These are phyloP conservation scores for Cystofilobasidium bisporidii DNA, from an alignment of 768 basidiomycete genomes.

Conservation along the genomic window DNA sequence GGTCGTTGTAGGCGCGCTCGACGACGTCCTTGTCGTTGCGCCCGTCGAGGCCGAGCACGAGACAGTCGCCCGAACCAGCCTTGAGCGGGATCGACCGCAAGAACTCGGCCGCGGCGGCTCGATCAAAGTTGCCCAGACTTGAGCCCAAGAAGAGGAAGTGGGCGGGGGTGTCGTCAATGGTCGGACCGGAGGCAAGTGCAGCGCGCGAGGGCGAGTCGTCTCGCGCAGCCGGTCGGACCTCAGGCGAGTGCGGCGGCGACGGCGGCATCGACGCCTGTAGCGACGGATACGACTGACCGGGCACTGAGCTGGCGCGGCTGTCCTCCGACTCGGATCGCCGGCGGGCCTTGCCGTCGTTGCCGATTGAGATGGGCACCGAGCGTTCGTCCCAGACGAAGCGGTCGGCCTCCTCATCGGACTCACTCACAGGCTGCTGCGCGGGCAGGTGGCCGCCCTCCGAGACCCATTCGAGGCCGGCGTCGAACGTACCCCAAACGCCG, in stretches of 20 bases:
- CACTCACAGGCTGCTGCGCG: background rate
- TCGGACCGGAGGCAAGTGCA: background rate
- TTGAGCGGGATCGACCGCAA: conserved; percentile 68
- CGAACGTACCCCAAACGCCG: conserved; percentile 85
- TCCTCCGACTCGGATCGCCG: background rate
- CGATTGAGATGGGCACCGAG: background rate
- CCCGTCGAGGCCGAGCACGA: conserved; percentile 85
- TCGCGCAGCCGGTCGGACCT: conserved; percentile 12
- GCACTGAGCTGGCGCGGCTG: background rate
- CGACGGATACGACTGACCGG: conserved; percentile 6
- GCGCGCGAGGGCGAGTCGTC: background rate
- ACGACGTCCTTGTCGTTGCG: conserved; percentile 60
- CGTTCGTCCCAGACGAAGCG: background rate
- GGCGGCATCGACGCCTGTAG: background rate
- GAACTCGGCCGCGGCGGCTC: conserved; percentile 61
- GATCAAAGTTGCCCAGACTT: conserved; percentile 78
- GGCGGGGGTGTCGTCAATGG: conserved; percentile 43
- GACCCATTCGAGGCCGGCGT: conserved; percentile 74
- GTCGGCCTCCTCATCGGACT: background rate
- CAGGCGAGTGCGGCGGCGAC: conserved; percentile 16
- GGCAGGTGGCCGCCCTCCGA: conserved; percentile 44
- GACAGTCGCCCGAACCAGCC: conserved; percentile 56
- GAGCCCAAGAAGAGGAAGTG: conserved; percentile 89
- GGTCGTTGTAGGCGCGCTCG: conserved; percentile 51
- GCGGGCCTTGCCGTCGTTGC: background rate